Percentiles rank a stretch among this genome's conserved stretches.
Evolutionary conservation across 345 rosid species (phyloP).

Genomic region (Cardamine chenopodiifolia): DNA sequence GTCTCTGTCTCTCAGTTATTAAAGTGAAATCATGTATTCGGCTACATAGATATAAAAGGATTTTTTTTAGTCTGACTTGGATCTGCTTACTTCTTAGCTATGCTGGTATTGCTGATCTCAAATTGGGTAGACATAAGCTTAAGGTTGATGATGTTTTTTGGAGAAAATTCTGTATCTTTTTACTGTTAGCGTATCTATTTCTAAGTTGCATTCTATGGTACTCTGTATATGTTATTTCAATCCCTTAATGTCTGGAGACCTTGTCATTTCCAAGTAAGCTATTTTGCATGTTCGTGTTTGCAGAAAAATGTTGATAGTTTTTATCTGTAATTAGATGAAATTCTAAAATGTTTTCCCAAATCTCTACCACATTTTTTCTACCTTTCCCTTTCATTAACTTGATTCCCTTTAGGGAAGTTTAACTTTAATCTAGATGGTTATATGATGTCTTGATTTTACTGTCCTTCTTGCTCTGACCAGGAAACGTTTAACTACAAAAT

Average conservation of each 20-base stretch:
- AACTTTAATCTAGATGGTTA: slow-evolving; percentile 14
- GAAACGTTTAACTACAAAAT: slow-evolving; percentile 96
- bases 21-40: background rate
- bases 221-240: background rate
- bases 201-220: background rate
- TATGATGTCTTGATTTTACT: slow-evolving; percentile 10
- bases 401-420: slow-evolving; percentile 10
- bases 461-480: slow-evolving; percentile 48
- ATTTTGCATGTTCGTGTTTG: background rate
- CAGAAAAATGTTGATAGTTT: background rate
- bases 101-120: slow-evolving; percentile 19
- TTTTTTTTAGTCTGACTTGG: slow-evolving; percentile 20
- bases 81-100: slow-evolving; percentile 11
- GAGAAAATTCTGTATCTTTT: background rate
- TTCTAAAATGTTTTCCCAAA: background rate
- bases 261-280: slow-evolving; percentile 11
- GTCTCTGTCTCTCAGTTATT: background rate
- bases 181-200: background rate
- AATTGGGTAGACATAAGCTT: slow-evolving; percentile 22
- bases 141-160: slow-evolving; percentile 7
- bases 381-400: slow-evolving; percentile 4
- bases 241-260: background rate
- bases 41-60: slow-evolving; percentile 22
- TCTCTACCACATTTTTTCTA: background rate
- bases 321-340: slow-evolving; percentile 2